A percentile compares a stretch with the other conserved stretches of the same genome.
Evolutionary conservation across 2,329 filamentous ascomycete species (phyloP).

Genomic region (Pseudogymnoascus sp.): DNA sequence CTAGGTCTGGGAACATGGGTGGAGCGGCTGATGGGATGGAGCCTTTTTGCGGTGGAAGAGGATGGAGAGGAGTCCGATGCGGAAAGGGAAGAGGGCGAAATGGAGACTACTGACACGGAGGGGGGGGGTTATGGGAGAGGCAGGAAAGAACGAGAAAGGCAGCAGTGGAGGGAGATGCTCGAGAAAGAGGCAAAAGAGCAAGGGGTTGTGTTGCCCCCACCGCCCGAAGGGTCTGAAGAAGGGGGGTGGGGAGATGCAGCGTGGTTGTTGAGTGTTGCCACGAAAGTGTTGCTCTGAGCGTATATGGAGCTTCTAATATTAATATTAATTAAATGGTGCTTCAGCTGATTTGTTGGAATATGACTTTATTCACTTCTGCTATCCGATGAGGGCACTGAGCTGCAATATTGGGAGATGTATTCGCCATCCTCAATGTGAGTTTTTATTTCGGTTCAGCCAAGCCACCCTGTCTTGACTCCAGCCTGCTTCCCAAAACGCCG

Average conservation of each 20-base stretch:
- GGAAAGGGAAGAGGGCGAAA: slow-evolving; percentile 32
- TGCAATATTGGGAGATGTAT: background rate
- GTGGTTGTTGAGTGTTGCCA: slow-evolving; percentile 58
- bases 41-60: slow-evolving; percentile 55
- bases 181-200: slow-evolving; percentile 18
- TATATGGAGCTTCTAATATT: background rate
- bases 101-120: slow-evolving; percentile 33
- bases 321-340: background rate
- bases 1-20: slow-evolving; percentile 52
- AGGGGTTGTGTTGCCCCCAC: slow-evolving; percentile 30
- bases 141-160: background rate
- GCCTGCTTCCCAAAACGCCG: background rate
- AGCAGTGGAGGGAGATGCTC: slow-evolving; percentile 15
- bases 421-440: background rate
- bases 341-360: background rate
- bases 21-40: slow-evolving; percentile 50
- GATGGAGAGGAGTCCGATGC: slow-evolving; percentile 45
- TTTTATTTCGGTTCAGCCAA: background rate
- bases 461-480: background rate
- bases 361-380: background rate
- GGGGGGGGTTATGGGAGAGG: slow-evolving; percentile 25
- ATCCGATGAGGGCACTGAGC: background rate
- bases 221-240: slow-evolving; percentile 42
- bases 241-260: slow-evolving; percentile 60
- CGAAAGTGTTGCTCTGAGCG: slow-evolving; percentile 25